Percentiles rank a stretch among this genome's conserved stretches.
These are phyloP conservation scores for Globisporangium recalcitrans DNA, from an alignment of 352 stramenopile species.

Conservation along the genomic window DNA sequence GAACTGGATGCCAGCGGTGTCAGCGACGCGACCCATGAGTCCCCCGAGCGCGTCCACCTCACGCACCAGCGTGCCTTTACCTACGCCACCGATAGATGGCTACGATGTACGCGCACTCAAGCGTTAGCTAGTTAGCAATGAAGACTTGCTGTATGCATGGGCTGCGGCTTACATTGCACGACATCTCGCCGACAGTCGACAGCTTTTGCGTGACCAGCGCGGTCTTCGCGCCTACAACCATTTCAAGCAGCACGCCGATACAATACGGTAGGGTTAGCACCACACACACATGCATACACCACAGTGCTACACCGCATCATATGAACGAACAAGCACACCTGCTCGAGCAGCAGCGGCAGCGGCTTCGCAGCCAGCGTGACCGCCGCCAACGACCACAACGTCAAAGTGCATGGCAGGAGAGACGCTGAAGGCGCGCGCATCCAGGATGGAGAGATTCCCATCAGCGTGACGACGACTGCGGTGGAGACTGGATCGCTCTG, in stretches of 20 bases:
- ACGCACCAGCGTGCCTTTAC: conserved; percentile 97
- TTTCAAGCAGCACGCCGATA: not conserved
- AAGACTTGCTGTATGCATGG: conserved; percentile 9
- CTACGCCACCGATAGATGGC: conserved; percentile 97
- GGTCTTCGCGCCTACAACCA: conserved; percentile 83
- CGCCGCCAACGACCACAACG: conserved; percentile 56
- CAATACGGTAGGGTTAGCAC: not conserved
- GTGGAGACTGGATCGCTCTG: not conserved
- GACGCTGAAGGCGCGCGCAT: not conserved
- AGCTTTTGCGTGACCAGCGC: conserved; percentile 95
- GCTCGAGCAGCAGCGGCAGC: conserved; percentile 45
- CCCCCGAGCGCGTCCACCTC: conserved; percentile 98
- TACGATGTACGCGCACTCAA: too few relatives aligned
- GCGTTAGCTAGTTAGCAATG: too few relatives aligned
- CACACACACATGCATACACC: not conserved
- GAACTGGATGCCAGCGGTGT: conserved; percentile 96
- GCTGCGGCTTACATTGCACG: conserved; percentile 88
- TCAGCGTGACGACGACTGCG: not conserved
- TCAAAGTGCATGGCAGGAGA: conserved; percentile 23
- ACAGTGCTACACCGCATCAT: not conserved
- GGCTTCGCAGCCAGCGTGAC: conserved; percentile 57
- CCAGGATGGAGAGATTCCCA: too few relatives aligned
- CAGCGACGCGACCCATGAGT: conserved; percentile 95
- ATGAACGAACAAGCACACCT: conserved; percentile 20
- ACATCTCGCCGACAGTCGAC: conserved; percentile 96